phyloP scores from a whole-genome alignment of 179 eudicot genomes.

The Corrigiola litoralis region DNA sequence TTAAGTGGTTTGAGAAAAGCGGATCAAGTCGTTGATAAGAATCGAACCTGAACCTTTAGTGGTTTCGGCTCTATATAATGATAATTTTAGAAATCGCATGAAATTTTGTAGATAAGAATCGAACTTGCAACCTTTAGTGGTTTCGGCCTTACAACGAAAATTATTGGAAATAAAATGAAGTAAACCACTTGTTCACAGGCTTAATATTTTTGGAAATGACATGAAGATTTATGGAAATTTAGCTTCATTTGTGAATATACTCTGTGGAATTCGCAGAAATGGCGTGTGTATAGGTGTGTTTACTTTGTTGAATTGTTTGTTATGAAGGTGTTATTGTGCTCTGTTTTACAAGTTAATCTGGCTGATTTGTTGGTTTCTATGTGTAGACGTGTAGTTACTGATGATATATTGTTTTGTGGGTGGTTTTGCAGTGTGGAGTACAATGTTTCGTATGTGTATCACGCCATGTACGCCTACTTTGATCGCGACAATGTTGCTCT shows the following conservation, averaged over 20 bases:
- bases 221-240: background rate
- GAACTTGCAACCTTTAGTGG: too few species aligned
- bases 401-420: background rate
- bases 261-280: too few species aligned
- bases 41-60: too few species aligned
- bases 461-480: conserved; percentile 90
- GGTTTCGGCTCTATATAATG: too few species aligned
- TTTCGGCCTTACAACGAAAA: too few species aligned
- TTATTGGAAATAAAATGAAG: too few species aligned
- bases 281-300: too few species aligned
- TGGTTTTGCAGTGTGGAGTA: conserved; percentile 79
- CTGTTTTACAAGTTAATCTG: background rate
- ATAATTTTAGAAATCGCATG: too few species aligned
- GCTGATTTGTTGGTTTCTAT: background rate
- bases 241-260: too few species aligned
- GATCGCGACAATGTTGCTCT: conserved; percentile 93
- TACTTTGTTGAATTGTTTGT: background rate
- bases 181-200: conserved; percentile 14
- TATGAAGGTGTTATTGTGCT: background rate
- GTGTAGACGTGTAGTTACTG: background rate
- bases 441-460: conserved; percentile 93
- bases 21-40: too few species aligned
- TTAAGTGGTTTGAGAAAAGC: too few species aligned
- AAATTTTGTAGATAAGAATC: too few species aligned
- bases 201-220: background rate